Evolutionary conservation across 2,329 filamentous ascomycete species (phyloP), one percentile per base, ranked within the genome.

Genomic region (Hypoxylon sp.): DNA sequence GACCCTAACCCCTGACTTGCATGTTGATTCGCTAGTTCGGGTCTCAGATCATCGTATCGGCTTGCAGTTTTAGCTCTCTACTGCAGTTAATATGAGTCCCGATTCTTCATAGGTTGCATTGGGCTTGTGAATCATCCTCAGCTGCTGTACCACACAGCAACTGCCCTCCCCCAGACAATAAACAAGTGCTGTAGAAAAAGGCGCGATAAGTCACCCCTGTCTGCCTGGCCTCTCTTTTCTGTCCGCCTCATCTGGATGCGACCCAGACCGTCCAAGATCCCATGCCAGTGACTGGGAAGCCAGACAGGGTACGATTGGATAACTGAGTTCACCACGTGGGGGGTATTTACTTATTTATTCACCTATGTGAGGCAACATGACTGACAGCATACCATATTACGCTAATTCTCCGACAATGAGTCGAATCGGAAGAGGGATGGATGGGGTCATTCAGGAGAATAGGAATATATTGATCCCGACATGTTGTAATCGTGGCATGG

Each of bases 11-110:
- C 57, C 60, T 52, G 65, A 42, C 55, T 53, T 58, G 37, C 53
- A 56, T 71, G 42, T 60, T 72, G 70, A 67, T 74, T 74, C 70
- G 65, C 65, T 61, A 54, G 47, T 65, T 66, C 37, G 11, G 70
- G 70, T 67, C 69, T 70, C 51, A 68, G 67, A 73, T 72, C 67
- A 60, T 62, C 63, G 39, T 47, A 31, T 52, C 52, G 42, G 39
- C 39, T 63, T 51, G 37, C 42, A 42, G 44, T 58, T 65, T 47
- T 58, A 52, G 67, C 37, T 54, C 64, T 53, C 56, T 58, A 42
- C 47, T 61, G 64, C 67, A 67, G 48, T 68, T 68, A 63, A 72
- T 72, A 65, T 63, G 26, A 51, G 24, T 53, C 57, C 54, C 39
- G 22, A 26, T 44, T 58, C 54, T 66, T 37, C 54, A 57, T 70